phyloP scores from a whole-genome alignment of 1,284 basidiomycete genomes.

The Pyrrhoderma lamaoense region DNA sequence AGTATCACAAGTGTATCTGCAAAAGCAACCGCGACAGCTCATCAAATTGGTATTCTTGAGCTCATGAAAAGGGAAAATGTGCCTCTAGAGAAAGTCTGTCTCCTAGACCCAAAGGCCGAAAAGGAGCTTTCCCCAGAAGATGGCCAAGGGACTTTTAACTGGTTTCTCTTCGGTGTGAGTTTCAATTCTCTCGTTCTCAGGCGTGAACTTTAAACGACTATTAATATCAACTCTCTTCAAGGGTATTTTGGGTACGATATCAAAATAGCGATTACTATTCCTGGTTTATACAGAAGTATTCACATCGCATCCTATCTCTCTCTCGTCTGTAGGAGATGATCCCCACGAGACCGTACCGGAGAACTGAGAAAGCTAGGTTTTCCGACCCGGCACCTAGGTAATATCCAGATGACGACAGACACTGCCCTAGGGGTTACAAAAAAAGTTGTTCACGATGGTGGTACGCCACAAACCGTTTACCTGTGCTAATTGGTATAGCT shows the following conservation, averaged over 20 bases:
- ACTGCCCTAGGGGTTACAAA: conserved; percentile 94
- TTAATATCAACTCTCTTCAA: conserved; percentile 22
- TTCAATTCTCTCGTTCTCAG: conserved; percentile 14
- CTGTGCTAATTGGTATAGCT: no score
- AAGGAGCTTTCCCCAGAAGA: conserved; percentile 66
- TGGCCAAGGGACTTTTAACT: conserved; percentile 64
- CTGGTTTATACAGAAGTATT: no score
- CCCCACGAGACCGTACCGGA: conserved; percentile 85
- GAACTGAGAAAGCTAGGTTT: conserved; percentile 86
- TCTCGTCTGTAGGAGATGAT: conserved; percentile 62
- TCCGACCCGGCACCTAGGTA: conserved; percentile 74
- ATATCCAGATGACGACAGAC: conserved; percentile 97
- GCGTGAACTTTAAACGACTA: background rate
- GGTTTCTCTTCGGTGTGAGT: conserved; percentile 78
- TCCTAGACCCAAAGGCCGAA: conserved; percentile 83
- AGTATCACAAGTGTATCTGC: conserved; percentile 17
- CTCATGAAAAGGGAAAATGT: conserved; percentile 51
- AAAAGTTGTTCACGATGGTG: conserved; percentile 72
- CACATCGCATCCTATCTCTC: no score
- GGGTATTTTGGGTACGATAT: conserved; percentile 54
- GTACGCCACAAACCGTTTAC: conserved; percentile 31
- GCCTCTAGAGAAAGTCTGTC: conserved; percentile 61
- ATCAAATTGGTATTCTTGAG: conserved; percentile 58
- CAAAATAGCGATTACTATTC: no score
- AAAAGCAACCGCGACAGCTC: conserved; percentile 46